A percentile compares a stretch with the other conserved stretches of the same genome.
Conservation (phyloP, 768 basidiomycete species). For the Phylloporus rhodoxanthus region DNA sequence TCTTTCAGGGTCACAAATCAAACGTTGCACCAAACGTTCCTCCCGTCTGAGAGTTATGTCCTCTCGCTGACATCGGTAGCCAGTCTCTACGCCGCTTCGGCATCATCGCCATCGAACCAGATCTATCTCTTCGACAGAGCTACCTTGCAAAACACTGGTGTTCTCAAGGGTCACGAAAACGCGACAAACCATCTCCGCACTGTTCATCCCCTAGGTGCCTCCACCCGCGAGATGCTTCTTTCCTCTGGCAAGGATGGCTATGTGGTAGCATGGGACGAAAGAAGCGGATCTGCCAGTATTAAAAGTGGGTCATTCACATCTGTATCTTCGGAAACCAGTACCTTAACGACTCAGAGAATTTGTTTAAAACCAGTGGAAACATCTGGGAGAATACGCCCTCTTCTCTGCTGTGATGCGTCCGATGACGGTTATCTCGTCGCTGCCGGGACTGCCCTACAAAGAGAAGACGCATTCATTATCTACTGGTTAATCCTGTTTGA, state of each 20-base stretch:
- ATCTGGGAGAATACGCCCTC: conserved; percentile 36
- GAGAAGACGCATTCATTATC: conserved; percentile 74
- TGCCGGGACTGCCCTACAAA: conserved; percentile 76
- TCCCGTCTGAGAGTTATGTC: conserved; percentile 50
- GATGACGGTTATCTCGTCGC: conserved; percentile 66
- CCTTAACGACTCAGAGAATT: conserved; percentile 37
- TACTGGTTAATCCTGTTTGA: conserved; percentile 58
- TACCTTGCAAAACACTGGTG: conserved; percentile 41
- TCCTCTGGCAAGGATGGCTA: conserved; percentile 69
- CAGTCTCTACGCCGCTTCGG: conserved; percentile 55
- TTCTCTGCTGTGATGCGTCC: conserved; percentile 69
- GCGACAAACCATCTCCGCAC: conserved; percentile 54
- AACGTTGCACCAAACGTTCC: conserved; percentile 28
- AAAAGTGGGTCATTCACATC: conserved; percentile 46
- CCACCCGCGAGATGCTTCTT: conserved; percentile 42
- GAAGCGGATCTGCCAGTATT: conserved; percentile 44
- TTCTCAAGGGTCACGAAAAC: conserved; percentile 51
- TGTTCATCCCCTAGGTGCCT: conserved; percentile 37
- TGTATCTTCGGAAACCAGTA: neutral
- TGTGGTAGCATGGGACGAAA: conserved; percentile 72
- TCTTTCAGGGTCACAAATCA: conserved; percentile 15
- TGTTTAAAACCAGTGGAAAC: conserved; percentile 40
- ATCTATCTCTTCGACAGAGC: conserved; percentile 64
- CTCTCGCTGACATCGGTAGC: conserved; percentile 48
- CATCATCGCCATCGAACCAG: conserved; percentile 53